A percentile compares a stretch with the other conserved stretches of the same genome.
phyloP scores from a whole-genome alignment of 148 eudicot species.

The Chenopodium album region DNA sequence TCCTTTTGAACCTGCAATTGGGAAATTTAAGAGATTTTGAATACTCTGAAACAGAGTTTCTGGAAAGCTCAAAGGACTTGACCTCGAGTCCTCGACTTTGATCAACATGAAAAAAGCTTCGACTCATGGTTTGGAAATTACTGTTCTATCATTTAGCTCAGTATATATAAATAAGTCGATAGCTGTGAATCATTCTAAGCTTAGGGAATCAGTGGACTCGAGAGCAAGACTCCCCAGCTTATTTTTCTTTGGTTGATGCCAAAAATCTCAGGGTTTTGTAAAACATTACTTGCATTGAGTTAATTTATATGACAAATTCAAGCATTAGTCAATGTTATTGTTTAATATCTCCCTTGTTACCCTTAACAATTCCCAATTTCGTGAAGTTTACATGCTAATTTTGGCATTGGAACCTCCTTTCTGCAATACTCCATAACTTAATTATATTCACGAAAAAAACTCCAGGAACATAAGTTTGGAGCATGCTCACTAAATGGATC shows the following conservation, averaged over 20 bases:
- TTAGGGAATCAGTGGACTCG: background rate
- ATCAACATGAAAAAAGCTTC: slow-evolving; percentile 22
- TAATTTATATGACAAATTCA: background rate
- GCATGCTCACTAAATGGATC: background rate
- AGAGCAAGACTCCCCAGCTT: background rate
- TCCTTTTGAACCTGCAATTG: slow-evolving; percentile 9
- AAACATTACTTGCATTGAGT: background rate
- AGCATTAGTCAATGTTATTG: too few species aligned
- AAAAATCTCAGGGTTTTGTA: background rate
- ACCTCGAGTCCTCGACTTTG: slow-evolving; percentile 17
- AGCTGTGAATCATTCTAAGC: background rate
- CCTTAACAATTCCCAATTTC: too few species aligned
- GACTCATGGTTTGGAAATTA: slow-evolving; percentile 8
- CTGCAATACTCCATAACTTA: too few species aligned
- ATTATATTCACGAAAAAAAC: too few species aligned
- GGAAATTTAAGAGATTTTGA: slow-evolving; percentile 9
- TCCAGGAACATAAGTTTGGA: too few species aligned
- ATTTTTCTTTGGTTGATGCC: background rate
- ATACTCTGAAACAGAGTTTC: slow-evolving; percentile 5
- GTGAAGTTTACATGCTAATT: too few species aligned
- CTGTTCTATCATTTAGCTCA: background rate
- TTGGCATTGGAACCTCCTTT: too few species aligned
- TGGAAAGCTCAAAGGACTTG: slow-evolving; percentile 22
- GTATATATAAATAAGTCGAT: background rate
- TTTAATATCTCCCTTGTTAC: too few species aligned